Base-by-base conservation (phyloP, 495 filamentous ascomycete genomes). In the Penicillium flavigenum region DNA sequence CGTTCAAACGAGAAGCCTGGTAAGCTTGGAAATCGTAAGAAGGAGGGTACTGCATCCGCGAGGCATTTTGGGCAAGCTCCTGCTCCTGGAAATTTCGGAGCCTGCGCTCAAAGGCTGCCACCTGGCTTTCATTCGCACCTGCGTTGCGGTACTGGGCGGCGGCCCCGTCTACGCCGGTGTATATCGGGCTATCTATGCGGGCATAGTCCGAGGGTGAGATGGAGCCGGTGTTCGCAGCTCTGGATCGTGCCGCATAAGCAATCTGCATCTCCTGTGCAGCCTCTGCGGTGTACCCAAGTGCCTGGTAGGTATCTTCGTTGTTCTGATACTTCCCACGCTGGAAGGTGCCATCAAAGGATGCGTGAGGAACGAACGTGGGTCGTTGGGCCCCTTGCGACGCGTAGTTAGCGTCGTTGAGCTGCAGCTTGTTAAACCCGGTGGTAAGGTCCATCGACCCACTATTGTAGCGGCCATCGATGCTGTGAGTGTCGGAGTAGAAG, bases 171-270 rank as follows among this genome's bases (percentile, higher is more conserved):
- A 71, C 75, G 1, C 72, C 71, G 16, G 79, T 73, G 60, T 83
- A 86, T 54, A 86, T 81, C 1, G 87, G 79, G 60, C 81, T 86
- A 46, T 79, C 81, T 48, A 86, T 76, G 7, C 81, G 81, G 42
- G 78, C 72, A 22, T 82, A 78, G 14, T 81, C 83, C 1, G 78
- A 77, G 2, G 85, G 81, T 4, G 86, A 86, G 53, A 73, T 72
- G 6, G 72, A 69, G 27, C 67, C 75, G 31, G 59, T 73, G 16
- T 73, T 72, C 3, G 52, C 68, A 17, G 68, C 53, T 29, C 70
- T 67, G 34, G 69, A 48, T 5, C 69, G 69, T 8, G 59, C 49
- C 31, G 63, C 62, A 50, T 72, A 75, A 22, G 56, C 59, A 17
- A 76, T 51, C 38, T 72, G 66, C 61, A 76, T 22, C 24, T 77